These are phyloP conservation scores for Ceratocystis cubensis DNA, from an alignment of 2,329 filamentous ascomycete genomes.

Conservation along the genomic window DNA sequence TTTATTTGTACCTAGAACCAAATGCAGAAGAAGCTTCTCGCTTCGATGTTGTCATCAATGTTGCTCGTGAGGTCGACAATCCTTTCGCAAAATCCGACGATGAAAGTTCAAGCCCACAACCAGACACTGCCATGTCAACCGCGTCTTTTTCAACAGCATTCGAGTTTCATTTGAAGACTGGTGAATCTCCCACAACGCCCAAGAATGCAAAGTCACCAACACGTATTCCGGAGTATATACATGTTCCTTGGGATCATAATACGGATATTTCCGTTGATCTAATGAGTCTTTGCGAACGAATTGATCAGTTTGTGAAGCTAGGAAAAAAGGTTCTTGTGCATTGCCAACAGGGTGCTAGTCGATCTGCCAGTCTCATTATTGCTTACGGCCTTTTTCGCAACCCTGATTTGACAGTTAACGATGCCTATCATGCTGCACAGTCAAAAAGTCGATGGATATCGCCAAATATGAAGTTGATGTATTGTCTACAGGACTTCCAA, in stretches of 20 bases:
- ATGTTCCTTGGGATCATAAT: slow-evolving; percentile 81
- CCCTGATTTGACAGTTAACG: slow-evolving; percentile 63
- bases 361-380: slow-evolving; percentile 75
- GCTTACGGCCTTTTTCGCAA: slow-evolving; percentile 74
- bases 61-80: slow-evolving; percentile 68
- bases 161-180: slow-evolving; percentile 24
- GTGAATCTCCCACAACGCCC: slow-evolving; percentile 42
- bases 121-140: slow-evolving; percentile 45
- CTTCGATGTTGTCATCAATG: slow-evolving; percentile 77
- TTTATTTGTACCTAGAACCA: slow-evolving; percentile 70
- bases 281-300: slow-evolving; percentile 60
- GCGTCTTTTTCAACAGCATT: slow-evolving; percentile 33
- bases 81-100: slow-evolving; percentile 42
- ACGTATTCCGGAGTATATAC: slow-evolving; percentile 60
- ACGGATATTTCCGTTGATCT: slow-evolving; percentile 72
- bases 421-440: slow-evolving; percentile 71
- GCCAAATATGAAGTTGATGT: slow-evolving; percentile 85
- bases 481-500: slow-evolving; percentile 73
- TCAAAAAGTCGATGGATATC: slow-evolving; percentile 77
- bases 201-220: slow-evolving; percentile 39
- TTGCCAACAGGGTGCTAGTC: slow-evolving; percentile 75
- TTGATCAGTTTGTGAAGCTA: slow-evolving; percentile 57
- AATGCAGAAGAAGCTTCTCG: slow-evolving; percentile 62
- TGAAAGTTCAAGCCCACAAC: slow-evolving; percentile 31
- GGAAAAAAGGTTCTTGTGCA: slow-evolving; percentile 72